Evolutionary conservation across 1,139 yeast species (phyloP).

Genomic region (Diutina pseudorugosa): DNA sequence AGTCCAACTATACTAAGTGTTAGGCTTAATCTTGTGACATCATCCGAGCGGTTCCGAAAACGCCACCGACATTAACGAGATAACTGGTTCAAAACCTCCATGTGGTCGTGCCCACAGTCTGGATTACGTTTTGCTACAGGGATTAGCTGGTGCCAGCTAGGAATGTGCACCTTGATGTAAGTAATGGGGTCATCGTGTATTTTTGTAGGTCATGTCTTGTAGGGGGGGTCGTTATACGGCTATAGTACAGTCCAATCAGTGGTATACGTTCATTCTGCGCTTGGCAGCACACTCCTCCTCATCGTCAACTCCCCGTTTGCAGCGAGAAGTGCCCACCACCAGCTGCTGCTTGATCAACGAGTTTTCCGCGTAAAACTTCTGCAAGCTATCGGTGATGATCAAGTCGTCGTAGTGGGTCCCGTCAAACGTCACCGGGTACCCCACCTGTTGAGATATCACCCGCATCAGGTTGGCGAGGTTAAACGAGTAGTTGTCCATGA

Average conservation of each 20-base stretch:
- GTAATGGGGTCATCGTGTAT: too few species aligned
- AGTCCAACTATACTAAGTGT: too few species aligned
- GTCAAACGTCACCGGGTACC: slow-evolving; percentile 15
- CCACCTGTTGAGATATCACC: slow-evolving; percentile 10
- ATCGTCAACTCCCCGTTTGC: background rate
- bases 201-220: too few species aligned
- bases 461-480: slow-evolving; percentile 15
- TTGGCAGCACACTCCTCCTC: background rate
- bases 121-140: too few species aligned
- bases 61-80: too few species aligned
- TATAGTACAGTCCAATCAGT: background rate
- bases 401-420: slow-evolving; percentile 29
- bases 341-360: slow-evolving; percentile 14
- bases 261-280: background rate
- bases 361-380: slow-evolving; percentile 27
- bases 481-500: slow-evolving; percentile 32
- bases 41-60: too few species aligned
- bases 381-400: slow-evolving; percentile 26
- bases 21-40: too few species aligned
- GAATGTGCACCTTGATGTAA: too few species aligned
- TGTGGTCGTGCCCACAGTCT: too few species aligned
- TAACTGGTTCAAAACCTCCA: too few species aligned
- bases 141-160: too few species aligned
- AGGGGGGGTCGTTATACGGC: background rate
- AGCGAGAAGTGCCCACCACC: background rate